Conservation (phyloP, 2,329 filamentous ascomycete genomes). For the Cladophialophora bantiana region DNA sequence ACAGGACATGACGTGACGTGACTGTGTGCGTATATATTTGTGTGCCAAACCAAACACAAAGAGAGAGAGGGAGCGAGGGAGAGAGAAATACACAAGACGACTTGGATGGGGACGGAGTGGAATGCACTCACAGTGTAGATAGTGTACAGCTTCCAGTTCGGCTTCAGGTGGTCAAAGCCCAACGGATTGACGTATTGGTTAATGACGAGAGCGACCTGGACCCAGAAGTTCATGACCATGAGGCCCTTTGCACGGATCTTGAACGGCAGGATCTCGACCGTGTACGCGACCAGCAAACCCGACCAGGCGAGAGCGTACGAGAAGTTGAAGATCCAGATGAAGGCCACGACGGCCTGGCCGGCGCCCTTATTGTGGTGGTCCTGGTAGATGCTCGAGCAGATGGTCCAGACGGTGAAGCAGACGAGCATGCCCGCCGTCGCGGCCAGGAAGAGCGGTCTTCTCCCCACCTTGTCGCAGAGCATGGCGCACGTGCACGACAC, state of each 20-base stretch:
- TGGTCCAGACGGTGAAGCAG: slow-evolving; percentile 53
- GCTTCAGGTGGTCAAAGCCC: slow-evolving; percentile 30
- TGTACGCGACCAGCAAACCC: slow-evolving; percentile 49
- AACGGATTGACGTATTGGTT: slow-evolving; percentile 34
- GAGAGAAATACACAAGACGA: not conserved
- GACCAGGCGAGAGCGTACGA: slow-evolving; percentile 51
- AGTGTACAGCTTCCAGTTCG: slow-evolving; percentile 34
- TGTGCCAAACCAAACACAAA: not conserved
- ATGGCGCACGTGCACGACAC: slow-evolving; percentile 64
- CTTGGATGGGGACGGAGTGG: not conserved
- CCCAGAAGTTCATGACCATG: slow-evolving; percentile 35
- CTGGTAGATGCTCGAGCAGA: slow-evolving; percentile 48
- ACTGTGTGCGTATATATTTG: too few species aligned
- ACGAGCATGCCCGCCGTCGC: slow-evolving; percentile 49
- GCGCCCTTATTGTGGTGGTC: slow-evolving; percentile 43
- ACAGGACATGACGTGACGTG: too few species aligned
- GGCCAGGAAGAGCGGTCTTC: slow-evolving; percentile 63
- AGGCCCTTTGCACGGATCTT: slow-evolving; percentile 56
- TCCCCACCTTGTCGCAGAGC: slow-evolving; percentile 62
- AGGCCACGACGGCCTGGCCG: slow-evolving; percentile 46
- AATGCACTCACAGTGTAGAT: slow-evolving; percentile 32
- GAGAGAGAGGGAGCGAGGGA: not conserved
- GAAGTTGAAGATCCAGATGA: slow-evolving; percentile 54
- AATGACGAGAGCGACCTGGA: slow-evolving; percentile 33
- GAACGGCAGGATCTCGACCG: slow-evolving; percentile 58